Conservation (phyloP, 345 rosid species). For the Erysimum cheiranthoides region DNA sequence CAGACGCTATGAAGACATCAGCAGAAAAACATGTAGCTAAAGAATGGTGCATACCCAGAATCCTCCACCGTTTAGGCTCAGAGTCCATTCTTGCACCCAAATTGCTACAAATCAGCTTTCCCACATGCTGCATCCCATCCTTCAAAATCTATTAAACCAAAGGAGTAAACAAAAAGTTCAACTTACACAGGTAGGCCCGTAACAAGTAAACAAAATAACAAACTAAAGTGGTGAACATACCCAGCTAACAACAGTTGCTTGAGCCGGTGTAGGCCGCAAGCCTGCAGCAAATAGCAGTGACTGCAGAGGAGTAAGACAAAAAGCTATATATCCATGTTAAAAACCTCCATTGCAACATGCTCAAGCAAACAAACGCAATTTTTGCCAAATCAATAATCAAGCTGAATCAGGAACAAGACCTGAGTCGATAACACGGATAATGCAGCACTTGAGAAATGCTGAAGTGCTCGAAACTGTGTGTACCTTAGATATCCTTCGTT, state of each 20-base stretch:
- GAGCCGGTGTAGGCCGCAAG: conserved; percentile 92
- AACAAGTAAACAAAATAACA: not conserved
- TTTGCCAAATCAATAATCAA: not conserved
- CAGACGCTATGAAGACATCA: conserved; percentile 44
- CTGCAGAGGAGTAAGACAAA: conserved; percentile 69
- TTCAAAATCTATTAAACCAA: conserved; percentile 67
- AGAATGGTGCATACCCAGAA: conserved; percentile 60
- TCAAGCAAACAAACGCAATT: not conserved
- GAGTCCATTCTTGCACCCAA: conserved; percentile 99
- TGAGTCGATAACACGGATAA: conserved; percentile 92
- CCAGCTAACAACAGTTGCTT: conserved; percentile 96
- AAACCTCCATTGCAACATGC: conserved; percentile 11
- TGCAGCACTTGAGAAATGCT: conserved; percentile 84
- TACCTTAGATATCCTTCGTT: conserved; percentile 93
- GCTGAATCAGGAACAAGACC: conserved; percentile 54
- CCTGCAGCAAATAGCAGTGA: conserved; percentile 99
- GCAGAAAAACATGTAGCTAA: conserved; percentile 54
- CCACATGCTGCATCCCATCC: conserved; percentile 97
- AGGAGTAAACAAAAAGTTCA: not conserved
- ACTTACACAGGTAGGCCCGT: not conserved
- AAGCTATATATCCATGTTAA: conserved; percentile 24
- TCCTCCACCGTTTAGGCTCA: conserved; percentile 93
- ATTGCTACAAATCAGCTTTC: conserved; percentile 91
- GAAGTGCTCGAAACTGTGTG: conserved; percentile 89
- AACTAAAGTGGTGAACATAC: conserved; percentile 50